A percentile compares a stretch with the other conserved stretches of the same genome.
Evolutionary conservation across 2,329 filamentous ascomycete species (phyloP).

Genomic region (Hymenoscyphus repandus): DNA sequence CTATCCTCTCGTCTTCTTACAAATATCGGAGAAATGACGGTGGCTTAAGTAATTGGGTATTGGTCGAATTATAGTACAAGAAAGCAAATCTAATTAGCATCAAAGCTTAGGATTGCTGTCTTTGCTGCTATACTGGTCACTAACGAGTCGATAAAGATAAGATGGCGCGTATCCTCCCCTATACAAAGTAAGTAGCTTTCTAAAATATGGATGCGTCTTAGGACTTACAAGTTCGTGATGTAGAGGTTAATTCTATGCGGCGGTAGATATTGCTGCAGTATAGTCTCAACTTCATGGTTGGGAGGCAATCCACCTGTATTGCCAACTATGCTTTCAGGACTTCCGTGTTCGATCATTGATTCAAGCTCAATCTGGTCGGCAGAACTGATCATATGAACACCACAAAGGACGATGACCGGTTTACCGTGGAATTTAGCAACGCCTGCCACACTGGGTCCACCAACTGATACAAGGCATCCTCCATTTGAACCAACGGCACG

Average conservation of each 20-base stretch:
- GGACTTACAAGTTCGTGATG: slow-evolving; percentile 74
- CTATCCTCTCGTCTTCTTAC: no score
- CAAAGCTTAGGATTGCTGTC: slow-evolving; percentile 45
- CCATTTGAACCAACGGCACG: slow-evolving; percentile 86
- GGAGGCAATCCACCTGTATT: slow-evolving; percentile 81
- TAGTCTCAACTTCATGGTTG: slow-evolving; percentile 71
- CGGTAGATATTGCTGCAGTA: slow-evolving; percentile 76
- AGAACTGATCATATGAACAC: slow-evolving; percentile 90
- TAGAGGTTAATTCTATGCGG: slow-evolving; percentile 73
- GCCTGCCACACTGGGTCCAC: slow-evolving; percentile 76
- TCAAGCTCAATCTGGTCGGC: slow-evolving; percentile 81
- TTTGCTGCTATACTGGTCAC: slow-evolving; percentile 70
- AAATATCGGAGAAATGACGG: no score
- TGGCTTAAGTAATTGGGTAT: no score
- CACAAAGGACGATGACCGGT: slow-evolving; percentile 82
- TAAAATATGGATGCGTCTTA: background rate
- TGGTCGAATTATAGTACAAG: background rate
- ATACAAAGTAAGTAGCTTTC: background rate
- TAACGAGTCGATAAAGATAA: slow-evolving; percentile 67
- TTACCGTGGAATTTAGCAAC: slow-evolving; percentile 78
- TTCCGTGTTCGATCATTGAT: slow-evolving; percentile 79
- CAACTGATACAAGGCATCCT: slow-evolving; percentile 75
- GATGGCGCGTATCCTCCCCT: slow-evolving; percentile 65
- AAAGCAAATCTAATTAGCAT: slow-evolving; percentile 15
- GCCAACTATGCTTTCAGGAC: slow-evolving; percentile 68